A percentile compares a stretch with the other conserved stretches of the same genome.
Conservation (phyloP, 371 early-diverging fungal genomes). For the Apophysomyces ossiformis region DNA sequence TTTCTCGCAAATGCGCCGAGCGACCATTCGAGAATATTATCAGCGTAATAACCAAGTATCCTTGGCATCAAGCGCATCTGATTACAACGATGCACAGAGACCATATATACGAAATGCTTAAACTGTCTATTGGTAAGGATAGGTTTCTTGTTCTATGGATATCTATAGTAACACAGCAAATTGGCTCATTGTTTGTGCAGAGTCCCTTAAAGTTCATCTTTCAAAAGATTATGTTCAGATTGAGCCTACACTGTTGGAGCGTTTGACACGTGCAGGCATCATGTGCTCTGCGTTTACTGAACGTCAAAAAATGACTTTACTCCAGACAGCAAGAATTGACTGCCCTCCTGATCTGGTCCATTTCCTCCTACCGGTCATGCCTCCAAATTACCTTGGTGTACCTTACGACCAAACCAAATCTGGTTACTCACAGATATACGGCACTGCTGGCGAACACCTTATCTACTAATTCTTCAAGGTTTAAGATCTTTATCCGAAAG, state of each 20-base stretch:
- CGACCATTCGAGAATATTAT: constrained; percentile 84
- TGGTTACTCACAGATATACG: not conserved
- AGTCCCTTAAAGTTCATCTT: constrained; percentile 64
- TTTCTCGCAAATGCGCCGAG: constrained; percentile 78
- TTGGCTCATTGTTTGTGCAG: constrained; percentile 27
- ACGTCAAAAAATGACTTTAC: constrained; percentile 69
- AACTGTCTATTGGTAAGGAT: constrained; percentile 50
- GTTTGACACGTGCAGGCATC: constrained; percentile 67
- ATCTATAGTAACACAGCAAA: not conserved
- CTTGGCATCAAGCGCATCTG: constrained; percentile 72
- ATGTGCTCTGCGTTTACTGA: constrained; percentile 79
- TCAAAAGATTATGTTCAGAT: constrained; percentile 68
- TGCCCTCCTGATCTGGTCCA: constrained; percentile 33
- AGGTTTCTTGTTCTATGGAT: not conserved
- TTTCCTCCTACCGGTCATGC: constrained; percentile 16
- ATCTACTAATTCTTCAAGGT: not conserved
- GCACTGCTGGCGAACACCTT: not conserved
- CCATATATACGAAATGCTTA: constrained; percentile 78
- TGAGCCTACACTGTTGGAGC: constrained; percentile 59
- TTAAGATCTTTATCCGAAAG: too few relatives aligned
- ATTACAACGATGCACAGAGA: constrained; percentile 74
- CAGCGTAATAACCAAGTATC: constrained; percentile 71
- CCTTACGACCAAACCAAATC: constrained; percentile 4
- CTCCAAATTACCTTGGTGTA: not conserved
- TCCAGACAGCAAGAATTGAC: constrained; percentile 50